A percentile compares a stretch with the other conserved stretches of the same genome.
Evolutionary conservation across 2,329 filamentous ascomycete genomes (phyloP).

Genomic region (Aspergillus eucalypticola): DNA sequence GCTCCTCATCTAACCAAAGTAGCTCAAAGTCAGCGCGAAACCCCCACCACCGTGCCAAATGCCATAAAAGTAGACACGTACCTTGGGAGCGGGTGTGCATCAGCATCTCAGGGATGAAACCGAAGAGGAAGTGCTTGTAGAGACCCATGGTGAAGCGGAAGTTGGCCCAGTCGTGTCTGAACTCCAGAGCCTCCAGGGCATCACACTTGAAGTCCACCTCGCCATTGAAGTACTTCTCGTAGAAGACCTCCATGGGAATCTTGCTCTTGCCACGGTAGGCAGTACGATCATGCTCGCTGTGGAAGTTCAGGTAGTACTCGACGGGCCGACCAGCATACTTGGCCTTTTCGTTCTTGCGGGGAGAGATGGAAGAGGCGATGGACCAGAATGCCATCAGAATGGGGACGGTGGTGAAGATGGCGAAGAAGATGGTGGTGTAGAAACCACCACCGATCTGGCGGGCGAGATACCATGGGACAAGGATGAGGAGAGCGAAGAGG

Average conservation of each 20-base stretch:
- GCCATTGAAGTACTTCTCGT: constrained; percentile 96
- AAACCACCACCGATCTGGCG: constrained; percentile 82
- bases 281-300: constrained; percentile 47
- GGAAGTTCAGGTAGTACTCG: constrained; percentile 72
- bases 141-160: constrained; percentile 86
- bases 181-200: constrained; percentile 83
- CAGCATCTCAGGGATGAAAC: constrained; percentile 85
- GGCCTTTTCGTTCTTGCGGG: constrained; percentile 90
- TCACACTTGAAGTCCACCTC: constrained; percentile 96
- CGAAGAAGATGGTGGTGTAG: constrained; percentile 86
- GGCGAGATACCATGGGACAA: constrained; percentile 76
- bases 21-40: background rate
- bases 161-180: constrained; percentile 94
- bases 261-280: constrained; percentile 53
- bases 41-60: background rate
- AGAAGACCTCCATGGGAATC: constrained; percentile 73
- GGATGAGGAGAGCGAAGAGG: constrained; percentile 68
- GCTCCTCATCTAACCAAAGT: constrained; percentile 76
- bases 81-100: constrained; percentile 90
- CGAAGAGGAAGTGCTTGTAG: constrained; percentile 84
- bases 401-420: constrained; percentile 73
- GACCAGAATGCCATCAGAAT: constrained; percentile 83
- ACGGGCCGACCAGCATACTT: constrained; percentile 81
- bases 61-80: constrained; percentile 38
- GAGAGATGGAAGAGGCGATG: constrained; percentile 74